These are phyloP conservation scores for Tieghemostelium lacteum DNA, from an alignment of 78 protist species.

Conservation along the genomic window DNA sequence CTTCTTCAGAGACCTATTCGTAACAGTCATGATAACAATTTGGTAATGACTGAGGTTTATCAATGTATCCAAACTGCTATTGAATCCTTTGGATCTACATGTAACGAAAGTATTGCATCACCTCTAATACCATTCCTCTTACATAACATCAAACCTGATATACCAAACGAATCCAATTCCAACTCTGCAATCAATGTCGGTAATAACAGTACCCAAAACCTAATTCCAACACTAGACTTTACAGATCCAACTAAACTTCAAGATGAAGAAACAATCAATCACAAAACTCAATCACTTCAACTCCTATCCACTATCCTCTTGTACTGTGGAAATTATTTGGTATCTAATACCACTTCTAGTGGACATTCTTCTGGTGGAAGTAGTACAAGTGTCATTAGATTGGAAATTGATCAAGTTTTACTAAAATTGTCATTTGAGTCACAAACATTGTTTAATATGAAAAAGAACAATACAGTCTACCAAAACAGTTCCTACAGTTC, in stretches of 20 bases:
- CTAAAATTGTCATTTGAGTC: constrained; percentile 26
- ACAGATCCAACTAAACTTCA: constrained; percentile 32
- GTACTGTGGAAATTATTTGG: constrained; percentile 36
- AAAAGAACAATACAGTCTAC: constrained; percentile 16
- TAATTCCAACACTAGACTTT: constrained; percentile 11
- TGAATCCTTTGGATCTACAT: constrained; percentile 51
- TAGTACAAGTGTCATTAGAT: not conserved
- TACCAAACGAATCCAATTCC: constrained; percentile 32
- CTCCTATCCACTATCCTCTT: constrained; percentile 1
- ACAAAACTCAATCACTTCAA: not conserved
- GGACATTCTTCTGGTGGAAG: too few species aligned
- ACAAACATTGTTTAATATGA: constrained; percentile 20
- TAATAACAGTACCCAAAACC: not conserved
- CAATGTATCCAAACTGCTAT: not conserved
- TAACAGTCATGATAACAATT: constrained; percentile 3
- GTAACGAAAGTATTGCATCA: constrained; percentile 25
- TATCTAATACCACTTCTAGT: not conserved
- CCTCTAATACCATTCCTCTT: constrained; percentile 24
- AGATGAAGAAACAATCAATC: not conserved
- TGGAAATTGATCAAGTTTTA: constrained; percentile 36
- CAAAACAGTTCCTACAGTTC: constrained; percentile 5
- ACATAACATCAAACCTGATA: constrained; percentile 35
- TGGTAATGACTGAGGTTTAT: constrained; percentile 33
- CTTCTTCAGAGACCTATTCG: constrained; percentile 38
- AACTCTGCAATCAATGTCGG: not conserved